Conservation (phyloP, 129 eudicot genomes). For the Ambrosia artemisiifolia region DNA sequence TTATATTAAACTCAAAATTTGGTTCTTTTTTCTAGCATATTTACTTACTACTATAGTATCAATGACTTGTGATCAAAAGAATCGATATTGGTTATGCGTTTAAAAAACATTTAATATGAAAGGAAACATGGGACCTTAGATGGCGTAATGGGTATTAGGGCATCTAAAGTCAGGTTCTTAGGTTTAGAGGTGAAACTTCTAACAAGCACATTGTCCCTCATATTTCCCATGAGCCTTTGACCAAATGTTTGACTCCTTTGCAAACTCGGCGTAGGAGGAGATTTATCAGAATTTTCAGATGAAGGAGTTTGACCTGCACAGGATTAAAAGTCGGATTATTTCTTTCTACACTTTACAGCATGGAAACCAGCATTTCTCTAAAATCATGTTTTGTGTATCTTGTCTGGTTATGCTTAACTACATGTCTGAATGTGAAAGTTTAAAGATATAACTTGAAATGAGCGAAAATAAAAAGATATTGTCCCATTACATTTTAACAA, state of each 20-base stretch:
- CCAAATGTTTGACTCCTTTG: conserved; percentile 80
- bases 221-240: conserved; percentile 89
- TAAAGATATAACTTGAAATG: not conserved
- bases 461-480: not conserved
- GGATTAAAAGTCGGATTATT: not conserved
- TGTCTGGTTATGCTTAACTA: conserved; percentile 5
- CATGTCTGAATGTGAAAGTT: not conserved
- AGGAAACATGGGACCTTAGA: conserved; percentile 48
- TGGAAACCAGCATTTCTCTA: conserved; percentile 6
- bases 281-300: conserved; percentile 44
- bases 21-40: not conserved
- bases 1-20: not conserved
- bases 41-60: not conserved
- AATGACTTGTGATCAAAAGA: not conserved
- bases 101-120: not conserved
- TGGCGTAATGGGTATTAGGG: conserved; percentile 43
- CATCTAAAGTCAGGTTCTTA: conserved; percentile 45
- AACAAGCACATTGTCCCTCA: conserved; percentile 62
- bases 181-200: conserved; percentile 81
- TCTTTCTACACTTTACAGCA: conserved; percentile 1
- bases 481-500: not conserved
- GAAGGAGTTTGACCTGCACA: conserved; percentile 44
- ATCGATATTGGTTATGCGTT: not conserved
- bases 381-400: not conserved
- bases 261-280: conserved; percentile 37